A percentile compares a stretch with the other conserved stretches of the same genome.
Conservation (phyloP, 148 eudicot genomes). For the Salicornia ramosissima region DNA sequence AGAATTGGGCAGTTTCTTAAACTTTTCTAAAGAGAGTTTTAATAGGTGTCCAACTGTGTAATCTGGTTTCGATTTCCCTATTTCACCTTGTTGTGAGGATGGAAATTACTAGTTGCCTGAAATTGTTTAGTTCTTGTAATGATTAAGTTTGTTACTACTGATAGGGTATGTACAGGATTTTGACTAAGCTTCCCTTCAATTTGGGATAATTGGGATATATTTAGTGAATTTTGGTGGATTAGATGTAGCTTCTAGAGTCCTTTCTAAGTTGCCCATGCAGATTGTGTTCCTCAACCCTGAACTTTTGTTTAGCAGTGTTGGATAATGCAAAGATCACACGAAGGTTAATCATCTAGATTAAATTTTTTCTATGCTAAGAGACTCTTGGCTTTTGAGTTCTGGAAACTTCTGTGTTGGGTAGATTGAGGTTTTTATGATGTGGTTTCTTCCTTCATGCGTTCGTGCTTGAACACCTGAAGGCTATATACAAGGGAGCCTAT, state of each 20-base stretch:
- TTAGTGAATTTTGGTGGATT: conserved; percentile 2
- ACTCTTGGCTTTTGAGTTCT: background rate
- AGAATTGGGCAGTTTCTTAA: no score
- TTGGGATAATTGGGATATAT: background rate
- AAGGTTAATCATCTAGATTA: no score
- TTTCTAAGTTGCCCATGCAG: no score
- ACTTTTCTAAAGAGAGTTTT: no score
- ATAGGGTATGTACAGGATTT: background rate
- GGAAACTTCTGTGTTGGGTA: background rate
- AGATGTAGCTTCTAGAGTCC: background rate
- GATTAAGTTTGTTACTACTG: background rate
- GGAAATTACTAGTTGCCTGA: background rate
- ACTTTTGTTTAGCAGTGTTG: no score
- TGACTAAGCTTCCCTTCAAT: background rate
- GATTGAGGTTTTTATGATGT: background rate
- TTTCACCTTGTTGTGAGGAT: background rate
- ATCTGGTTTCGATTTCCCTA: background rate
- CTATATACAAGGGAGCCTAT: background rate
- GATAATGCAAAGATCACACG: no score
- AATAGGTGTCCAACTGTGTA: background rate
- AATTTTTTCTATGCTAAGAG: background rate
- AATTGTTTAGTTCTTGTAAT: background rate
- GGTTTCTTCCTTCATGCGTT: background rate
- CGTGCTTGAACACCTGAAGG: background rate
- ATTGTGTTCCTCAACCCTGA: no score